Base-by-base conservation (phyloP, 2,329 filamentous ascomycete genomes). In the Scedosporium aurantiacum region DNA sequence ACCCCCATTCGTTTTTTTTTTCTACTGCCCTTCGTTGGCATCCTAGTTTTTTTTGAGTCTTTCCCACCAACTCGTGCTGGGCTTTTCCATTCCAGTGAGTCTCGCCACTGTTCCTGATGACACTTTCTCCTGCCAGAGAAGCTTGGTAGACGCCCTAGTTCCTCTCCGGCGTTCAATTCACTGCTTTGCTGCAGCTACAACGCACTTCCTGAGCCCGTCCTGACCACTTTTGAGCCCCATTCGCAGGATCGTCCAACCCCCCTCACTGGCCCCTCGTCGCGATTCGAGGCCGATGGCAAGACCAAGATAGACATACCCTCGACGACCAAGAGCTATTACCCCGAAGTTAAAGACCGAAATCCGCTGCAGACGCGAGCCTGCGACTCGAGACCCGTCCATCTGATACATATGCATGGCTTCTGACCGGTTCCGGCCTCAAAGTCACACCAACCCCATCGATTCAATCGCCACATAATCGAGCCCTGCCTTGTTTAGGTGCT, bases 1-100 rank as follows among this genome's bases (percentile, higher is more conserved):
- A 25, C 32, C 58, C 58, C 58, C 37, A 50, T 37, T 60, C 43
- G 47, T 32, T 40, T 50, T 18, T 25, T 60, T 52, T 58, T 58
- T 47, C 28, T 28, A 4, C n/a, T 32, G 27, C 27, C 54, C 16
- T 40, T 23, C 23, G n/a, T 27, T 25, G 54, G 54, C 54, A 57
- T 28, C 54, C 25, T 54, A 8, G 50, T 54, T 54, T 54, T 54
- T 54, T 54, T 47, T 12, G n/a, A n/a, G 2, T 10, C 43, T 54
- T 54, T 14, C 50, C n/a, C 18, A 54, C 50, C 23, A 54, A 7
- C 8, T 27, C 27, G 18, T 8, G 18, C 50, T 54, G 50, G 50
- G 18, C 12, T 54, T 23, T 27, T 23, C 43, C 43, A 47, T 54
- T 27, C 50, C 23, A 27, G 50, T 54, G 23, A 54, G 50, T 54